Conservation (phyloP, 345 rosid species). For the Dipteronia dyeriana region DNA sequence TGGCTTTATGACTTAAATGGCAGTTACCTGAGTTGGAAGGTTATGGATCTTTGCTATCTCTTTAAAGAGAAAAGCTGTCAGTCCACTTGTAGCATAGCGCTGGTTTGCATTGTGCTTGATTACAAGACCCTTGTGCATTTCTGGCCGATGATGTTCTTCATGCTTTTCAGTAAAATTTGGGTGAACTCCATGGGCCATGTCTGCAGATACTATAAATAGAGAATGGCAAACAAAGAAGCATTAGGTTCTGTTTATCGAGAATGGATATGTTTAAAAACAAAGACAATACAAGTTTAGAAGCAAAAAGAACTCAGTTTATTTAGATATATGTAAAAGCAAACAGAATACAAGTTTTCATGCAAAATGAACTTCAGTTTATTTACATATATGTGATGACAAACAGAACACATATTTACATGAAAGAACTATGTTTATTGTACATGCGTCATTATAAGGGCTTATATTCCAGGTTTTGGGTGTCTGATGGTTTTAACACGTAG, state of each 20-base stretch:
- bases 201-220: conserved; percentile 69
- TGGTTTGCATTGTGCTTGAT: conserved; percentile 96
- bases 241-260: background rate
- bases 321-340: background rate
- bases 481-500: too few relatives aligned
- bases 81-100: conserved; percentile 90
- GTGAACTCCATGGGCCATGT: conserved; percentile 98
- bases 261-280: background rate
- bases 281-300: background rate
- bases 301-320: background rate
- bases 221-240: conserved; percentile 14
- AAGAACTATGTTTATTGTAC: background rate
- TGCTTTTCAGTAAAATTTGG: conserved; percentile 88
- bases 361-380: background rate
- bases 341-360: background rate
- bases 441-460: too few relatives aligned
- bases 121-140: conserved; percentile 86
- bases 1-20: conserved; percentile 2
- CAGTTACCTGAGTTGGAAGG: conserved; percentile 85
- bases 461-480: too few relatives aligned
- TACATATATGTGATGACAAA: background rate
- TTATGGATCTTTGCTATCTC: conserved; percentile 78
- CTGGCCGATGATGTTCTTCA: conserved; percentile 89
- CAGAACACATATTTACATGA: background rate
- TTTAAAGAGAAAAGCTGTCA: conserved; percentile 87